Base-by-base conservation (phyloP, 306 rosid species). In the Inga oerstediana region DNA sequence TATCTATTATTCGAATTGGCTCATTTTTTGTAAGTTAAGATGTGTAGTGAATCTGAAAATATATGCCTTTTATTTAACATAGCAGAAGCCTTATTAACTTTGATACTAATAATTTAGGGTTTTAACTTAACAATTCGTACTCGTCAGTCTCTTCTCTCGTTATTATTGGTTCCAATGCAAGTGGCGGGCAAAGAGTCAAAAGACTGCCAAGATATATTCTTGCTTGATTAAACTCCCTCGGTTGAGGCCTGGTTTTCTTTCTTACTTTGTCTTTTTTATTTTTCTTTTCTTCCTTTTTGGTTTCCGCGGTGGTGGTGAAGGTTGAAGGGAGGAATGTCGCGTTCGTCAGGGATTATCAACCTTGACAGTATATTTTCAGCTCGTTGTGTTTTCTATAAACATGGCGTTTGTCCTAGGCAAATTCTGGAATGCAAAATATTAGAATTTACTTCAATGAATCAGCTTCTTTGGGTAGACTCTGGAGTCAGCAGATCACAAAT, bases 91-190 rank as follows among this genome's bases (percentile, higher is more conserved):
- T 56, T 14, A 10, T 37, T 75, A 35, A 12, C 51, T 76, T 37
- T 34, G 64, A 37, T n/a, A 24, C 56, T 59, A 41, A 2, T n/a
- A 35, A 76, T 39, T 76, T 76, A 76, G 80, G 58, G 80, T 58
- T 76, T 76, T 24, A 11, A 71, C 10, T 41, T 22, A 34, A 11
- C 39, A 12, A 11, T 75, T 35, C 67, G 39, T 41, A 13, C 20
- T 39, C 37, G 30, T 58, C 64, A 7, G 30, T n/a, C 64, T 56
- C n/a, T 56, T 74, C 62, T 49, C 64, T 54, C 68, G 34, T 54
- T 4, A 75, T 75, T 32, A 27, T 52, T 20, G 17, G 35, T 44
- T 12, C 54, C 75, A 52, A 32, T 24, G 14, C 34, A 16, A 34
- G 62, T 73, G 2, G 32, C 43, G 6, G 10, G 4, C 16, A 39